phyloP scores from a whole-genome alignment of 1,284 basidiomycete genomes.

The Earliella scabrosa region DNA sequence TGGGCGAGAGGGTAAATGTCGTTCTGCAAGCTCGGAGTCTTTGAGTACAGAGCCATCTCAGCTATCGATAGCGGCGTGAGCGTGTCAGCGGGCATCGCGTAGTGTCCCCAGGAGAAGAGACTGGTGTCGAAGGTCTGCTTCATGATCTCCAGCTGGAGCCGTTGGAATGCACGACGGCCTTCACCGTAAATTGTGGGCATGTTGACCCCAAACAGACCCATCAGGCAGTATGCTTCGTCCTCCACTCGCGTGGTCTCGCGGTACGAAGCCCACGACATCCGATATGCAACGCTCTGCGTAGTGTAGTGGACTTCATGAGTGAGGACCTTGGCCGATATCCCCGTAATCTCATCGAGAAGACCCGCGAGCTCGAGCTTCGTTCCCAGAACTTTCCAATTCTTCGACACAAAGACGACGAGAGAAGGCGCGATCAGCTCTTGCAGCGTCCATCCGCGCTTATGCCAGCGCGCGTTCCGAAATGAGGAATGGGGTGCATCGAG shows the following conservation, averaged over 20 bases:
- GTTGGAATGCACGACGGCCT: conserved; percentile 9
- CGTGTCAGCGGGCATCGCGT: too few species aligned
- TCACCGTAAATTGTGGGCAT: conserved; percentile 15
- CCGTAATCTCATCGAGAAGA: neutral
- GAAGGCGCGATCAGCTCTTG: conserved; percentile 16
- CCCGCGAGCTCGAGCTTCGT: conserved; percentile 8
- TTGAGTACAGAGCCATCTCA: too few species aligned
- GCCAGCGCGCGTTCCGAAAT: conserved; percentile 10
- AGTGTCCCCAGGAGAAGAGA: conserved; percentile 11
- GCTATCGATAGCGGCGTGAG: too few species aligned
- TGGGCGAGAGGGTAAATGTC: too few species aligned
- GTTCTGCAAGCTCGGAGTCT: too few species aligned
- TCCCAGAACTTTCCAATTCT: conserved; percentile 8
- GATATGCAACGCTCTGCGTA: conserved; percentile 3
- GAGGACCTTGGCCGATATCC: conserved; percentile 3
- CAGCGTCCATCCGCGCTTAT: conserved; percentile 15
- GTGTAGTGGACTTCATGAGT: neutral
- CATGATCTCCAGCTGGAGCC: conserved; percentile 18
- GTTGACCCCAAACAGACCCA: conserved; percentile 12
- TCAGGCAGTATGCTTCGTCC: conserved; percentile 14
- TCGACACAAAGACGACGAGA: conserved; percentile 9
- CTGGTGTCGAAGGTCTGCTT: conserved; percentile 6
- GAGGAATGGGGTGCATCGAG: neutral
- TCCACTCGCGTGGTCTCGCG: conserved; percentile 11
- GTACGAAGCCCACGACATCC: conserved; percentile 17